Base-by-base conservation (phyloP, 805 yeast genomes). In the Nakazawaea anatomiae region DNA sequence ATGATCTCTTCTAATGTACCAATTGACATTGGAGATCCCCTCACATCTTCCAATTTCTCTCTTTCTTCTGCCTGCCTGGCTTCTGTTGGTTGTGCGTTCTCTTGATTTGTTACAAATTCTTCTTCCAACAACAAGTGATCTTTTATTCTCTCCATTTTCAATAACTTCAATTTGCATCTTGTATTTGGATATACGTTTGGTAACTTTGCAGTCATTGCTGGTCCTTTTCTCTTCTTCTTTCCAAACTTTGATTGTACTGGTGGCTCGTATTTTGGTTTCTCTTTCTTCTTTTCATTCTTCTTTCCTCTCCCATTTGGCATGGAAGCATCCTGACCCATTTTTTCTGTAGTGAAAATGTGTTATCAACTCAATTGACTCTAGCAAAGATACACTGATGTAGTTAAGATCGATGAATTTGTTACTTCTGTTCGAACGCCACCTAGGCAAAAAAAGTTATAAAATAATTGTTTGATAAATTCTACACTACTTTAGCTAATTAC, bases 261-360 rank as follows among this genome's bases (percentile, higher is more conserved):
- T 36, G 99, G 98, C 70, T 94, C 99, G 69, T 92, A 94, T 75
- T 91, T 92, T 63, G 97, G 98, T 71, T 92, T 91, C 61, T 87
- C 88, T 58, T 84, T 82, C 72, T 84, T 84, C 66, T 66, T 65
- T 48, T 68, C 71, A 47, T 58, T 63, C 43, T 64, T 62, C 61
- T 61, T 66, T n/a, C 47, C 52, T 40, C 39, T 54, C 35, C 52
- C 52, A 39, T 46, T 52, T 44, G 56, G 56, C 52, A 51, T 46
- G 25, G 58, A 55, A 9, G 58, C 54, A 57, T 64, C 57, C 54
- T 59, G 59, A 60, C 66, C 47, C 63, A 58, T 54, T 18, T 18
- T 18, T 18, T 18, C 25, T 18, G 25, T 18, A 18, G 25, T 10
- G 7, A 42, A 27, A 9, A 30, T 14, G 25, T 30, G 9, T 30